Evolutionary conservation across 352 stramenopile species (phyloP).

Genomic region (Pythium dissotocum): DNA sequence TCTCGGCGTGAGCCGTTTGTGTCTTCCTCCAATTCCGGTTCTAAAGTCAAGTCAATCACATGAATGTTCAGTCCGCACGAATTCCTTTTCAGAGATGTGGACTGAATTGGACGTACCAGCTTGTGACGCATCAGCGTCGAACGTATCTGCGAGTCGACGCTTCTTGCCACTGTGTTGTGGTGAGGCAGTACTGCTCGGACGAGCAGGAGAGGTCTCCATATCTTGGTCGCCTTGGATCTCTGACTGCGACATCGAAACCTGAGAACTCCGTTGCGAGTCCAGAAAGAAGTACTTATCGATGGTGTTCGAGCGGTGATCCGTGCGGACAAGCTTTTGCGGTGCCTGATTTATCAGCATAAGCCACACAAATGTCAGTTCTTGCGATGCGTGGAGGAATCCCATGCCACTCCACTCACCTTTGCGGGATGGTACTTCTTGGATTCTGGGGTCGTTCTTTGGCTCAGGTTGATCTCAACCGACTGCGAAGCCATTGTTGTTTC

Average conservation of each 20-base stretch:
- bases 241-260: conserved; percentile 38
- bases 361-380: too few species aligned
- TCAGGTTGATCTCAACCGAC: conserved; percentile 61
- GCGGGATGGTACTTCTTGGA: conserved; percentile 76
- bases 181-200: neutral
- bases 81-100: too few species aligned
- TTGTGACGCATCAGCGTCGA: neutral
- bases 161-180: conserved; percentile 16
- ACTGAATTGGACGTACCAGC: neutral
- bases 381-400: neutral
- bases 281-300: conserved; percentile 88
- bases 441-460: conserved; percentile 47
- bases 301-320: conserved; percentile 81
- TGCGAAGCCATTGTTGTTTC: conserved; percentile 19
- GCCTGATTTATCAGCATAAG: conserved; percentile 36
- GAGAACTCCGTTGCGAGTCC: conserved; percentile 64
- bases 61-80: too few species aligned
- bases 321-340: conserved; percentile 79
- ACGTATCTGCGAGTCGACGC: conserved; percentile 19
- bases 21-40: conserved; percentile 32
- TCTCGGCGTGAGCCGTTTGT: conserved; percentile 32
- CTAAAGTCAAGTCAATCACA: neutral
- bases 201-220: neutral
- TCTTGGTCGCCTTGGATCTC: conserved; percentile 21
- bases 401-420: conserved; percentile 36